These are phyloP conservation scores for Telopea speciosissima DNA, from an alignment of 177 flowering plant genomes.

Conservation along the genomic window DNA sequence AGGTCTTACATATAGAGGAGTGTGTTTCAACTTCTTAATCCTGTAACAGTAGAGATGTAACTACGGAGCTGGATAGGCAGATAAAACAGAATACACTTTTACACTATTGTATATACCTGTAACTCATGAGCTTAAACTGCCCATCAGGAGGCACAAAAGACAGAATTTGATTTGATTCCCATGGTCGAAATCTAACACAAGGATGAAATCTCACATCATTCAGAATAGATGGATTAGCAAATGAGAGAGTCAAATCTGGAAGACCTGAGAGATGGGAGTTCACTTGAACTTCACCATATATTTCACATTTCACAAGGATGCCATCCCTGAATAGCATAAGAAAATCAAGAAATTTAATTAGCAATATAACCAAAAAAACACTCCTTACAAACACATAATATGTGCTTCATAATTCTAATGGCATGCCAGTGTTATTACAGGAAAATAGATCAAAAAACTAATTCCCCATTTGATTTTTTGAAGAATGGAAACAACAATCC, in stretches of 20 bases:
- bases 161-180: constrained; percentile 85
- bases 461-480: no score
- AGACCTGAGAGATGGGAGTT: constrained; percentile 86
- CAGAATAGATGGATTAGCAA: constrained; percentile 77
- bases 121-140: constrained; percentile 90
- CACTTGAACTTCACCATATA: constrained; percentile 88
- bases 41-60: constrained; percentile 26
- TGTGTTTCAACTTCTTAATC: constrained; percentile 76
- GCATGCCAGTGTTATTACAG: neutral
- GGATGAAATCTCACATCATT: constrained; percentile 96
- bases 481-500: neutral
- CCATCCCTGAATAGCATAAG: constrained; percentile 61
- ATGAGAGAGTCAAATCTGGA: constrained; percentile 92
- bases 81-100: neutral
- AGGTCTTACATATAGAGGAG: constrained; percentile 92
- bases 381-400: neutral
- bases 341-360: constrained; percentile 9
- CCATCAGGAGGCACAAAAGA: constrained; percentile 99
- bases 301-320: constrained; percentile 75
- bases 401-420: neutral
- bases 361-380: neutral
- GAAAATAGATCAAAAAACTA: neutral
- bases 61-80: neutral
- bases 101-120: constrained; percentile 48
- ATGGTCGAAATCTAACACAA: constrained; percentile 94